phyloP scores from a whole-genome alignment of 1,284 basidiomycete species.

The Ustilago esculenta region DNA sequence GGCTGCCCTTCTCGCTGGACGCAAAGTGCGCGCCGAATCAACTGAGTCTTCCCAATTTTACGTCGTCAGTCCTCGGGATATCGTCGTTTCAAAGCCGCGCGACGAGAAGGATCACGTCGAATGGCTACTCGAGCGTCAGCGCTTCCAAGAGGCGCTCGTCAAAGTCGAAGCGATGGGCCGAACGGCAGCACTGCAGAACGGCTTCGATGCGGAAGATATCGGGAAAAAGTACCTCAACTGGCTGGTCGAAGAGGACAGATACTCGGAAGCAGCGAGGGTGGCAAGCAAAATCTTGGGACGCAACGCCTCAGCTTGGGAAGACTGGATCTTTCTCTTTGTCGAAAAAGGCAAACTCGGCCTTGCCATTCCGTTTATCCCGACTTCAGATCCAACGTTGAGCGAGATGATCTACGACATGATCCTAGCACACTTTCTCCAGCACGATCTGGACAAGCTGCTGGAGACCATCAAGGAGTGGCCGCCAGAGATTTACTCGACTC shows the following conservation, averaged over 20 bases:
- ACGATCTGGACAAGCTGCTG: conserved; percentile 80
- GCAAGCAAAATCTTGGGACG: conserved; percentile 85
- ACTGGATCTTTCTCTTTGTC: conserved; percentile 91
- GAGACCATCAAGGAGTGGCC: conserved; percentile 89
- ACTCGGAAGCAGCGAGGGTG: conserved; percentile 81
- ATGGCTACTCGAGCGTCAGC: conserved; percentile 87
- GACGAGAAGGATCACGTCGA: conserved; percentile 89
- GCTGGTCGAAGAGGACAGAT: conserved; percentile 74
- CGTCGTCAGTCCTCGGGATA: conserved; percentile 83
- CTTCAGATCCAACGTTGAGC: conserved; percentile 79
- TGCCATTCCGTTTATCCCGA: conserved; percentile 90
- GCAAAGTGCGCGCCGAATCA: conserved; percentile 28
- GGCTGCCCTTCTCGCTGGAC: conserved; percentile 34
- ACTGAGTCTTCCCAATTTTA: conserved; percentile 72
- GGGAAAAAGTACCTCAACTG: conserved; percentile 60
- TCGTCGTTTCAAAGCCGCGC: conserved; percentile 84
- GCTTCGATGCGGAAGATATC: conserved; percentile 72
- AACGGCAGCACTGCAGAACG: conserved; percentile 46
- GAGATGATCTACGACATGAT: conserved; percentile 95
- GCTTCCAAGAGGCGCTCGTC: conserved; percentile 88
- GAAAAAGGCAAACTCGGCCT: conserved; percentile 82
- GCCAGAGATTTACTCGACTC: conserved; percentile 85
- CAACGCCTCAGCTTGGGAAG: conserved; percentile 86
- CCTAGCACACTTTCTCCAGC: conserved; percentile 82
- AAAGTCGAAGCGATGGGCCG: conserved; percentile 78